A percentile compares a stretch with the other conserved stretches of the same genome.
phyloP scores from a whole-genome alignment of 768 basidiomycete species.

The Dacryopinax spathularia region DNA sequence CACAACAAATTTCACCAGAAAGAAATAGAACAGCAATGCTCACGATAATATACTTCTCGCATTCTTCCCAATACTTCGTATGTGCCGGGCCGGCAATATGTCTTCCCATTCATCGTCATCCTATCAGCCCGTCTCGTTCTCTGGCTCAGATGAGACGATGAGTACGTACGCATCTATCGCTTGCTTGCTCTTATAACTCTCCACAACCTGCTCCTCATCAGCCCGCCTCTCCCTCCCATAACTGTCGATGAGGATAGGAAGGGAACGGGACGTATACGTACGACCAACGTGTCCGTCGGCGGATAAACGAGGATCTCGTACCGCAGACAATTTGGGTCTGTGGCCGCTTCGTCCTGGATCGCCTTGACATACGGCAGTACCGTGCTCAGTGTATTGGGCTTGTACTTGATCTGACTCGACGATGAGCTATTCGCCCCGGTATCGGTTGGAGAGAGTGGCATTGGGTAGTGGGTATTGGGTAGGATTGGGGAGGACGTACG shows the following conservation, averaged over 20 bases:
- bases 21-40: no score
- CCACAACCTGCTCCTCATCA: not conserved
- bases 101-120: not conserved
- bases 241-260: not conserved
- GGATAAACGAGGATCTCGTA: not conserved
- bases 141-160: not conserved
- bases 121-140: not conserved
- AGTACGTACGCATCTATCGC: not conserved
- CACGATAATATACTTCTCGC: not conserved
- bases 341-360: not conserved
- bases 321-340: not conserved
- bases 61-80: not conserved
- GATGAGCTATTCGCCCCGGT: no score
- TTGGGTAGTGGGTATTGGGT: not conserved
- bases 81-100: not conserved
- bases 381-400: not conserved
- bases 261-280: not conserved
- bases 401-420: not conserved
- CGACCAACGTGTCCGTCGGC: not conserved
- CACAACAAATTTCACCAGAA: no score
- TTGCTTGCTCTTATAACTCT: constrained; percentile 1
- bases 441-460: not conserved
- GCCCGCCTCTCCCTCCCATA: not conserved
- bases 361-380: not conserved
- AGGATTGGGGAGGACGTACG: not conserved